phyloP scores from a whole-genome alignment of 306 rosid species.

The Urtica urens region DNA sequence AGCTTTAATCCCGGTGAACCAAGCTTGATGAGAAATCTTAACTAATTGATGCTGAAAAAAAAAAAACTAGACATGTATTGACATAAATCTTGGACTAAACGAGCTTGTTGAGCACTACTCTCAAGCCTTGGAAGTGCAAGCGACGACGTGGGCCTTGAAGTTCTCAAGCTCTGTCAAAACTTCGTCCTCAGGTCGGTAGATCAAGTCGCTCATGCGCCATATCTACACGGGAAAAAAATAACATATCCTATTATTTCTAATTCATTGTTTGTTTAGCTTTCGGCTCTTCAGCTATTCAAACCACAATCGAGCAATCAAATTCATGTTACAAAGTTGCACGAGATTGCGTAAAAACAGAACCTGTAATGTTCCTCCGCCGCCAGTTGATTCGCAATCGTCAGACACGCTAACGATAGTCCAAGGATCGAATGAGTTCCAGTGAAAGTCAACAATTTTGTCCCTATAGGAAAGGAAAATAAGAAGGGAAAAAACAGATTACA shows the following conservation, averaged over 20 bases:
- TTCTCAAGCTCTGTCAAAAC: constrained; percentile 92
- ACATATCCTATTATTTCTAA: too few species aligned
- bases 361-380: constrained; percentile 99
- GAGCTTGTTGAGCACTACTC: background rate
- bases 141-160: constrained; percentile 80
- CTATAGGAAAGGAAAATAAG: constrained; percentile 25
- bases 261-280: too few species aligned
- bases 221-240: constrained; percentile 54
- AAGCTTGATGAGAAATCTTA: too few species aligned
- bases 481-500: too few species aligned
- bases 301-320: too few species aligned
- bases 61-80: background rate
- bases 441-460: constrained; percentile 91
- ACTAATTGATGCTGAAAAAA: too few species aligned
- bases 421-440: constrained; percentile 91
- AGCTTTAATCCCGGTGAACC: too few species aligned
- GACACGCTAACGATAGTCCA: constrained; percentile 98
- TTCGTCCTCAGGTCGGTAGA: constrained; percentile 93
- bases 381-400: constrained; percentile 92
- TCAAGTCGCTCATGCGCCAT: constrained; percentile 98
- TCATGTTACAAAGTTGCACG: background rate
- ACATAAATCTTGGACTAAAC: background rate
- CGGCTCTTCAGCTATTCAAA: too few species aligned
- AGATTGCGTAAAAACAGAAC: constrained; percentile 26
- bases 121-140: constrained; percentile 69